Percentiles rank a stretch among this genome's conserved stretches.
These are phyloP conservation scores for Mariannaea elegans DNA, from an alignment of 2,329 filamentous ascomycete species.

Conservation along the genomic window DNA sequence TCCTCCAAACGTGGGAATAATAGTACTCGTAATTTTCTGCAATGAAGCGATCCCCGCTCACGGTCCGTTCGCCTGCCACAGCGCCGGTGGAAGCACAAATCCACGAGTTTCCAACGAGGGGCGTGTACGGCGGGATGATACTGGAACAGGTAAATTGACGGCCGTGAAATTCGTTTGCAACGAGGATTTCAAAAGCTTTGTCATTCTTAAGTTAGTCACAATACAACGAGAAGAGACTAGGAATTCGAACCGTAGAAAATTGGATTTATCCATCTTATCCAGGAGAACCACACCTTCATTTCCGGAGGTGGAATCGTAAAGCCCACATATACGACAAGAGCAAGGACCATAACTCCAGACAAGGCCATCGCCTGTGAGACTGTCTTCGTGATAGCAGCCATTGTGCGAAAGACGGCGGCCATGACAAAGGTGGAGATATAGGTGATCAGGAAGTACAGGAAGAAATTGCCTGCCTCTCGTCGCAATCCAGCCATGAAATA, in stretches of 20 bases:
- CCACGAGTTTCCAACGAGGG: conserved; percentile 55
- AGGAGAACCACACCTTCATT: conserved; percentile 74
- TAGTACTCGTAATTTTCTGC: conserved; percentile 63
- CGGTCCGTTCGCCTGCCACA: conserved; percentile 59
- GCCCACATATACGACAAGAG: conserved; percentile 51
- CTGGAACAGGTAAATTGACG: conserved; percentile 64
- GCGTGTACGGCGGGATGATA: conserved; percentile 58
- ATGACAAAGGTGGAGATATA: conserved; percentile 76
- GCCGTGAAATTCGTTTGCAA: conserved; percentile 76
- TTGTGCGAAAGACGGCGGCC: conserved; percentile 78
- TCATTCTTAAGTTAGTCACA: no score
- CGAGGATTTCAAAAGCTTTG: conserved; percentile 72
- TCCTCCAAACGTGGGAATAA: conserved; percentile 69
- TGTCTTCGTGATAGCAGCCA: conserved; percentile 75
- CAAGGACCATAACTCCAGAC: conserved; percentile 64
- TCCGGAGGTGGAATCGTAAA: conserved; percentile 38
- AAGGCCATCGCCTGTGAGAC: conserved; percentile 65
- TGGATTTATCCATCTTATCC: conserved; percentile 80
- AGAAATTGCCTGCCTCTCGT: conserved; percentile 73
- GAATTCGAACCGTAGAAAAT: conserved; percentile 62
- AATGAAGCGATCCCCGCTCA: conserved; percentile 71
- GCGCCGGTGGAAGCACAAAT: conserved; percentile 65
- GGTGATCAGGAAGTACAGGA: conserved; percentile 77
- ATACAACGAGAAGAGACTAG: no score
- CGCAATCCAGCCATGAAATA: conserved; percentile 65